phyloP scores from a whole-genome alignment of 192 early-diverging fungal species.

The Funneliformis mosseae region DNA sequence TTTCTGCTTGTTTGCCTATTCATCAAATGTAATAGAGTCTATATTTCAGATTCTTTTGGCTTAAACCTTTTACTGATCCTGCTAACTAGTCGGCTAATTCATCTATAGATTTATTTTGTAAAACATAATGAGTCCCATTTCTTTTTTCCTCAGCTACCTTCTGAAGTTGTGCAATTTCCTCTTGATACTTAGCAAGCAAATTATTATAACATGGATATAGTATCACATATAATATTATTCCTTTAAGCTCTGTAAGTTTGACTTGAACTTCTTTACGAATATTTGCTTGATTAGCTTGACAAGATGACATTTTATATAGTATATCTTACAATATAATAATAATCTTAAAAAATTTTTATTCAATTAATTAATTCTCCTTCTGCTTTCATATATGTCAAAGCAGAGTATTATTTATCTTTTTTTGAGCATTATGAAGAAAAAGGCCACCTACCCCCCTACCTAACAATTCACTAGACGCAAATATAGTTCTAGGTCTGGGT shows the following conservation, averaged over 20 bases:
- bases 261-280: too few species aligned
- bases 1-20: background rate
- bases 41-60: background rate
- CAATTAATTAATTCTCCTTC: too few species aligned
- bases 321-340: background rate
- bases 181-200: conserved; percentile 1
- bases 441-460: too few species aligned
- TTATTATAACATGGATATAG: background rate
- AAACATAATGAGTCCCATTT: background rate
- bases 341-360: too few species aligned
- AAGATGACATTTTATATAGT: conserved; percentile 15
- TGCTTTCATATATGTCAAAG: too few species aligned
- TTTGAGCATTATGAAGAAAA: too few species aligned
- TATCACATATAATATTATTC: background rate
- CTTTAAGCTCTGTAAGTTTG: conserved; percentile 22
- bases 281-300: conserved; percentile 20
- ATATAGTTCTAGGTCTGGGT: too few species aligned
- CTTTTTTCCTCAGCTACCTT: background rate
- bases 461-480: too few species aligned
- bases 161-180: background rate
- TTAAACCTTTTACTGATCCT: background rate
- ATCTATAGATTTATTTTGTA: background rate
- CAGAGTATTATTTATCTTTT: too few species aligned
- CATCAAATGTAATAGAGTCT: background rate
- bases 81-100: conserved; percentile 2